Base-by-base conservation (phyloP, 225 moss, liverwort and hornwort species). In the Polytrichum commune region DNA sequence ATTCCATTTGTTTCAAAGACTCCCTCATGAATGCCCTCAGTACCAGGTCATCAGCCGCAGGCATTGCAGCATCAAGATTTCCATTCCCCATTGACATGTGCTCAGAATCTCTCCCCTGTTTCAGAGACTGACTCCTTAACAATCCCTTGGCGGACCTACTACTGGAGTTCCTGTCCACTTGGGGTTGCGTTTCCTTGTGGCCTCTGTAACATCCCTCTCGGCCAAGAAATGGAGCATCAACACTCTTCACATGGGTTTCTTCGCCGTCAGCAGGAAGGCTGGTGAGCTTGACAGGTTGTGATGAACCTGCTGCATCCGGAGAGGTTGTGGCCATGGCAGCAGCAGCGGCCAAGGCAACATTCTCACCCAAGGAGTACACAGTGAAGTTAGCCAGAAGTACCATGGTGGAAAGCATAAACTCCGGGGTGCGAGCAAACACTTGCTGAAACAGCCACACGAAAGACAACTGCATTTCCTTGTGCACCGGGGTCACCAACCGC, bases 371-470 rank as follows among this genome's bases (percentile, higher is more conserved):
- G 5, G 92, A 82, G 62, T 78, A 82, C 22, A 92, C 92, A 7
- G 92, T 80, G 69, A 94, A 94, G 55, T 94, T 86, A 74, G 88
- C 86, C 20, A 94, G 73, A 32, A 94, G 85, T 3, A 90, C 76
- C 90, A 90, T 90, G 4, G 89, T 75, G 63, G 91, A 87, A 26
- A 94, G 83, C 94, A 94, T 94, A 65, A 92, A 86, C 58, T 83
- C 86, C 5, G 94, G 94, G 20, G 94, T 90, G 60, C 84, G 74
- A 4, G 87, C 83, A 63, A 91, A 94, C 32, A 94, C 94, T 63
- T 84, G 85, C 76, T 94, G 88, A 71, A 94, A 94, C 33, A 94
- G 83, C 94, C 94, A 94, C 18, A 91, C 85, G 64, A 94, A 90
- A 1, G 94, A 92, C 13, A 90, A 57, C 22, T 91, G 82, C 90